These are phyloP conservation scores for Zygnema cylindricum DNA, from an alignment of 139 green algal genomes.

Conservation along the genomic window DNA sequence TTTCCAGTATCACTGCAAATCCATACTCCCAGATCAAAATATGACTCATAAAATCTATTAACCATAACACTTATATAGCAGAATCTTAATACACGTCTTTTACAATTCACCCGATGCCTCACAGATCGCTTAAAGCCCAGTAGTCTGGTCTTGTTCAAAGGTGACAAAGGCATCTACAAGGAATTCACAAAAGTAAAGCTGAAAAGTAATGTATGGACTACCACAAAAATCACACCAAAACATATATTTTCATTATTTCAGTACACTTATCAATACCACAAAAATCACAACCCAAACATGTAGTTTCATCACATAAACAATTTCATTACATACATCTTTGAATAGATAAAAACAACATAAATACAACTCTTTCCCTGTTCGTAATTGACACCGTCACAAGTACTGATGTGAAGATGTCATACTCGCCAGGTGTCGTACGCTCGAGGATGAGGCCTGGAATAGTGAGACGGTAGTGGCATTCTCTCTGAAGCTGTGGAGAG, in stretches of 20 bases:
- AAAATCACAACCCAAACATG: background rate
- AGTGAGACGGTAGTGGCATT: background rate
- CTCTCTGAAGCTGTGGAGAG: background rate
- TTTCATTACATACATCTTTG: background rate
- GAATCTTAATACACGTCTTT: background rate
- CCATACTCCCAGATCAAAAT: background rate
- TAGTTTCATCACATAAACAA: background rate
- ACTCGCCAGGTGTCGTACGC: background rate
- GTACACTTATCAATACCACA: too few relatives aligned
- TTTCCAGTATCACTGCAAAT: conserved; percentile 31
- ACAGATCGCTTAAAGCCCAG: background rate
- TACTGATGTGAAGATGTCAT: too few relatives aligned
- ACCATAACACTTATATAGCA: background rate
- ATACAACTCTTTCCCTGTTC: too few relatives aligned
- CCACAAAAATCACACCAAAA: too few relatives aligned
- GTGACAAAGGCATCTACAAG: background rate
- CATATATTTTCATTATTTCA: too few relatives aligned
- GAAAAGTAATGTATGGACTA: too few relatives aligned
- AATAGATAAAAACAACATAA: background rate
- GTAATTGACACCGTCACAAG: too few relatives aligned
- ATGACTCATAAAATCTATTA: background rate
- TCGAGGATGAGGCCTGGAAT: background rate
- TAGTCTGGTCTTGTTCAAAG: background rate
- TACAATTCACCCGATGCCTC: background rate
- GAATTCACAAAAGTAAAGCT: background rate